Evolutionary conservation across 2,329 filamentous ascomycete species (phyloP).

Genomic region (Mycosphaerella sp.): DNA sequence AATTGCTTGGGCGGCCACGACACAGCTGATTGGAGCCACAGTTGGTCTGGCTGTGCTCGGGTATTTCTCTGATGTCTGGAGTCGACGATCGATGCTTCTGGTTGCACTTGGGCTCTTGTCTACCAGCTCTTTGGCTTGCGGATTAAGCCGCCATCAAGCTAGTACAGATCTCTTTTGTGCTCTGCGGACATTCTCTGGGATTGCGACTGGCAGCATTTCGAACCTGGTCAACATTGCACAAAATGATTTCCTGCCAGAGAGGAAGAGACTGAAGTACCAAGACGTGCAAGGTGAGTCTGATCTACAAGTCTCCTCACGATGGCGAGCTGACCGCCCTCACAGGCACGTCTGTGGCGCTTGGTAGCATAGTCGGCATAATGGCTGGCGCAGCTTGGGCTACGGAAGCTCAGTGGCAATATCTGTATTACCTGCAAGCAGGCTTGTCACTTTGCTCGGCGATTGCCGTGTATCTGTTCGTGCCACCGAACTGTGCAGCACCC

Average conservation of each 20-base stretch:
- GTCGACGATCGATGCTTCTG: constrained; percentile 19
- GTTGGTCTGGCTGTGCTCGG: constrained; percentile 20
- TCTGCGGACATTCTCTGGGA: constrained; percentile 18
- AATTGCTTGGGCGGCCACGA: constrained; percentile 22
- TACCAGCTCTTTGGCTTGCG: constrained; percentile 11
- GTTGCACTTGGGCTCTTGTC: constrained; percentile 10
- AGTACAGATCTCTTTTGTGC: constrained; percentile 12
- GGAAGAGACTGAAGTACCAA: constrained; percentile 19
- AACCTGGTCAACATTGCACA: constrained; percentile 26
- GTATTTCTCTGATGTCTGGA: constrained; percentile 22
- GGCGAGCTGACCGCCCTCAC: not conserved
- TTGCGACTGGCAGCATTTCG: constrained; percentile 20
- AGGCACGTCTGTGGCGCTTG: constrained; percentile 16
- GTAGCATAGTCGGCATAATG: constrained; percentile 21
- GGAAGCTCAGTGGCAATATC: constrained; percentile 12
- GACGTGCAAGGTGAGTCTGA: constrained; percentile 20
- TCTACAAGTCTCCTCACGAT: not conserved
- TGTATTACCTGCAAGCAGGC: constrained; percentile 2
- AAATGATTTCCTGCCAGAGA: constrained; percentile 20
- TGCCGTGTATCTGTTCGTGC: not conserved
- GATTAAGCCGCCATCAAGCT: constrained; percentile 1
- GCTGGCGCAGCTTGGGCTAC: constrained; percentile 17
- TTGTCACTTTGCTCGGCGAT: not conserved
- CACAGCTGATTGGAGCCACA: constrained; percentile 16
- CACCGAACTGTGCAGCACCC: constrained; percentile 4